These are phyloP conservation scores for Thermothielavioides terrestris DNA, from an alignment of 495 filamentous ascomycete genomes.

Conservation along the genomic window DNA sequence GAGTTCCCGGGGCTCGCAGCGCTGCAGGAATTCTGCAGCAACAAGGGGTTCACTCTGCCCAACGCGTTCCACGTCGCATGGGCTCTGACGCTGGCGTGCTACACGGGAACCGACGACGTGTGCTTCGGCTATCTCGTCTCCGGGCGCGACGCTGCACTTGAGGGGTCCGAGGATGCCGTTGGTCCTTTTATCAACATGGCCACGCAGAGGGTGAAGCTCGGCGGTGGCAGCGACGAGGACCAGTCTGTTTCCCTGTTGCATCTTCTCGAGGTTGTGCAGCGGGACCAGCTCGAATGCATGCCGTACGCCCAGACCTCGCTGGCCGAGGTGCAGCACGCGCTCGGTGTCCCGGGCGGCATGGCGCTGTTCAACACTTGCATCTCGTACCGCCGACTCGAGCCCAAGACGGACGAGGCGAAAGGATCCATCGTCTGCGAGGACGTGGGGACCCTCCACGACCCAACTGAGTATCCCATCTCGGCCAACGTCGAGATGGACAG, in stretches of 20 bases:
- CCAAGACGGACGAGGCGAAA: neutral
- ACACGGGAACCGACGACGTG: slow-evolving; percentile 33
- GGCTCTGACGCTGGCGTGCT: slow-evolving; percentile 33
- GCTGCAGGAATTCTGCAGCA: slow-evolving; percentile 12
- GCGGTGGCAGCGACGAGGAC: neutral
- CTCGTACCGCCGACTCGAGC: slow-evolving; percentile 17
- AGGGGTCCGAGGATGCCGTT: slow-evolving; percentile 38
- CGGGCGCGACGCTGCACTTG: slow-evolving; percentile 37
- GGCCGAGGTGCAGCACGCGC: slow-evolving; percentile 33
- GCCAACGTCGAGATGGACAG: slow-evolving; percentile 47
- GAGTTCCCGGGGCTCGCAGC: neutral
- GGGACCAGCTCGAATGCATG: slow-evolving; percentile 27
- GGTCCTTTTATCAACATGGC: slow-evolving; percentile 51
- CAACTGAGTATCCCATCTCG: slow-evolving; percentile 48
- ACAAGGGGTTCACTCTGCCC: slow-evolving; percentile 18
- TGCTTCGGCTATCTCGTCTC: slow-evolving; percentile 36
- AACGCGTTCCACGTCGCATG: slow-evolving; percentile 32
- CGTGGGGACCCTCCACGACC: slow-evolving; percentile 38
- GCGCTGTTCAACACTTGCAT: slow-evolving; percentile 29
- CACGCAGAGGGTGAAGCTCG: slow-evolving; percentile 36
- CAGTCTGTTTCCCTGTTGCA: neutral
- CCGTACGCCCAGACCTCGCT: slow-evolving; percentile 36
- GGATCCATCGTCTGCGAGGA: slow-evolving; percentile 11
- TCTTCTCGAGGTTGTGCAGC: slow-evolving; percentile 21
- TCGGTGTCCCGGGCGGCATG: slow-evolving; percentile 20